Evolutionary conservation across 108 stramenopile species (phyloP).

Genomic region (Pseudonitzschia delicatissima): DNA sequence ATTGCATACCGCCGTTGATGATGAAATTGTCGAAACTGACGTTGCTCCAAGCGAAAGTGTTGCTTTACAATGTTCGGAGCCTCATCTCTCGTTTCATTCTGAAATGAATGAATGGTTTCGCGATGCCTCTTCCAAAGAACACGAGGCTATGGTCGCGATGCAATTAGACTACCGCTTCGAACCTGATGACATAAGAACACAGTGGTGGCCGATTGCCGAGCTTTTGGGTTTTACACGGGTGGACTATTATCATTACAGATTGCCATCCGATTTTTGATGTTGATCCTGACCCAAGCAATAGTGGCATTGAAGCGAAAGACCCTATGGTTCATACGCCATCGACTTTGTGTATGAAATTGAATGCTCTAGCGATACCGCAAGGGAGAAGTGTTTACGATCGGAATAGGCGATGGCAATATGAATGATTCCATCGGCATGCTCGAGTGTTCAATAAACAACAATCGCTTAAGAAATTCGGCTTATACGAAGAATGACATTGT

Average conservation of each 20-base stretch:
- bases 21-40: not conserved
- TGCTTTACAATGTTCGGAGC: not conserved
- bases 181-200: constrained; percentile 20
- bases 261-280: not conserved
- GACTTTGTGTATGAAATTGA: constrained; percentile 21
- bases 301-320: not conserved
- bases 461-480: not conserved
- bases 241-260: not conserved
- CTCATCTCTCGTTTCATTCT: not conserved
- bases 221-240: constrained; percentile 23
- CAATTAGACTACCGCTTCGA: constrained; percentile 35
- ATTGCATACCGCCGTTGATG: not conserved
- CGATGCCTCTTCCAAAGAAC: constrained; percentile 6
- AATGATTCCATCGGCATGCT: not conserved
- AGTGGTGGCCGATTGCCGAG: constrained; percentile 29
- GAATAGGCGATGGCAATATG: not conserved
- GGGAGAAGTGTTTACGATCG: constrained; percentile 18
- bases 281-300: not conserved
- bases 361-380: constrained; percentile 32
- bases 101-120: constrained; percentile 32
- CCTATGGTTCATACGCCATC: not conserved
- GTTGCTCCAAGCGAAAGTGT: not conserved
- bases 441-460: not conserved
- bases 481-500: not conserved
- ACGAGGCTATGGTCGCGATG: constrained; percentile 26